A percentile compares a stretch with the other conserved stretches of the same genome.
Evolutionary conservation across 2,329 filamentous ascomycete genomes (phyloP).

Genomic region (Emmonsiellopsis sp.): DNA sequence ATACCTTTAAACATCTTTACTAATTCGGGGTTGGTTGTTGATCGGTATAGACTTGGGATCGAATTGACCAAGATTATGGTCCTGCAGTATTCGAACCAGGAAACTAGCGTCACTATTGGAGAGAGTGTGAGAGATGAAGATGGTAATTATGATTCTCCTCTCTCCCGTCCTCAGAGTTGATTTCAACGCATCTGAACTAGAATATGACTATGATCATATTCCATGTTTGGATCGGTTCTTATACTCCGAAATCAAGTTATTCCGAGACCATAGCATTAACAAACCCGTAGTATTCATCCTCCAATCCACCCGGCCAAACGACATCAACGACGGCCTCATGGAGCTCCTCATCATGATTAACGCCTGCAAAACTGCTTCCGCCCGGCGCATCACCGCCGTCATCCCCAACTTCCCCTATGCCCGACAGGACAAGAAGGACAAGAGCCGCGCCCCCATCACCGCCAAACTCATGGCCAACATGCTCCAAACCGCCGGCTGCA

Average conservation of each 20-base stretch:
- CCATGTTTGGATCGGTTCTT: neutral
- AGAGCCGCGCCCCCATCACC: constrained; percentile 89
- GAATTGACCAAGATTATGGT: constrained; percentile 62
- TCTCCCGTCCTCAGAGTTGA: constrained; percentile 1
- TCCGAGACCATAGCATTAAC: neutral
- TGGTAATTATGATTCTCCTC: constrained; percentile 41
- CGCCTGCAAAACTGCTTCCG: constrained; percentile 77
- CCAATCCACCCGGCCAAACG: constrained; percentile 87
- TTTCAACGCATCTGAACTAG: neutral
- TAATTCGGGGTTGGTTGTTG: no score
- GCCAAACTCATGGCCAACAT: constrained; percentile 96
- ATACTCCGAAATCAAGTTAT: constrained; percentile 1
- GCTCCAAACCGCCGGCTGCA: constrained; percentile 88
- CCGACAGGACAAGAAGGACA: constrained; percentile 95
- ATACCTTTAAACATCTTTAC: no score
- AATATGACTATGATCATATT: neutral
- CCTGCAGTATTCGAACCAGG: constrained; percentile 57
- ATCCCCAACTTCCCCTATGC: constrained; percentile 96
- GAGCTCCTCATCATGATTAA: constrained; percentile 98
- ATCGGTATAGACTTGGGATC: constrained; percentile 52
- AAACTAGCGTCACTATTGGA: constrained; percentile 69
- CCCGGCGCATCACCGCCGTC: constrained; percentile 86
- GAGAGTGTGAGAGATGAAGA: constrained; percentile 96
- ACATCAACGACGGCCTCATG: constrained; percentile 98
- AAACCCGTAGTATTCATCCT: constrained; percentile 72